Base-by-base conservation (phyloP, 176 grass and related monocot species). In the Neostapfia colusana region DNA sequence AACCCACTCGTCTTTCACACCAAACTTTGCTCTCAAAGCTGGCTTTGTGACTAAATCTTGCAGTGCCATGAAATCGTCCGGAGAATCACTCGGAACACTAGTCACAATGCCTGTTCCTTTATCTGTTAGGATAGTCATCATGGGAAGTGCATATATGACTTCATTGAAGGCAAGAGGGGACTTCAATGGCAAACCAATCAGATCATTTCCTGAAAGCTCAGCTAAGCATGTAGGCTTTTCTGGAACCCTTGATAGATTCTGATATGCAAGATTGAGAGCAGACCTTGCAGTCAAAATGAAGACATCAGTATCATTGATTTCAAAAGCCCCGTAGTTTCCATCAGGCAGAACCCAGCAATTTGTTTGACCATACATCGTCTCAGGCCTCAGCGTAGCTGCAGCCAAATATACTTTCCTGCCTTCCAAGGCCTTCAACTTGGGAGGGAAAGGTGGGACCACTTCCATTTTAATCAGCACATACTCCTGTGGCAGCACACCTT, bases 391-490 rank as follows among this genome's bases (percentile, higher is more conserved):
- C 51, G 89, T 95, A 37, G 86, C 89, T 67, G 92, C 92, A 55
- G 86, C 92, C 70, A 95, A 69, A 62, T 85, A 95, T 6, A 95
- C 86, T 3, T 87, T 89, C 35, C 69, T 87, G 18, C 92, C 86
- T 63, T 91, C 92, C 74, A 95, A 73, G 8, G 59, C 57, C 82
- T 89, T 91, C 76, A 95, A 73, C 73, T 85, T 87, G n/a, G 65
- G 54, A 41, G 86, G 70, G 57, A 95, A 95, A 68, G 92, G 92
- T 63, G 74, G 65, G 28, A 83, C 8, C 7, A 91, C 86, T 66
- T 95, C 89, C 89, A 95, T 91, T 76, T 95, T 91, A 80, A 95
- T 89, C 65, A 95, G 51, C 3, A 95, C 78, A 60, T 91, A 95
- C n/a, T 91, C 92, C 39, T 95, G 89, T 11, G 92, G 92, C 18